phyloP scores from a whole-genome alignment of 164 flowering plant species.

The Nymphaea thermarum region DNA sequence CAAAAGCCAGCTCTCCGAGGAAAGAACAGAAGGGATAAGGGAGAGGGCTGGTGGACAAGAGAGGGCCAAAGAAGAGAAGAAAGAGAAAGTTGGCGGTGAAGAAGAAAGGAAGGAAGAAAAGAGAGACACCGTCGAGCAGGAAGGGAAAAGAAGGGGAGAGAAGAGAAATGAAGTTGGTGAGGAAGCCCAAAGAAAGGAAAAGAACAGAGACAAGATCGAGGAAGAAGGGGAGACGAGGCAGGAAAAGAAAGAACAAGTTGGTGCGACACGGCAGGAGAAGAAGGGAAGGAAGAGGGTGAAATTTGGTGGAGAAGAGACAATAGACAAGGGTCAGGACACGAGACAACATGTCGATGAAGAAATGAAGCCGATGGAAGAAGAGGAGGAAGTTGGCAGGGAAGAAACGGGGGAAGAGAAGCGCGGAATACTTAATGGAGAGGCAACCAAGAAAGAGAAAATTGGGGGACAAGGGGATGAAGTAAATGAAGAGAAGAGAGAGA shows the following conservation, averaged over 20 bases:
- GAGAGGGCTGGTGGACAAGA: background rate
- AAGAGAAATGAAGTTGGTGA: background rate
- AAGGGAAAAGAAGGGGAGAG: background rate
- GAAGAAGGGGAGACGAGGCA: background rate
- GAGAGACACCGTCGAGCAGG: background rate
- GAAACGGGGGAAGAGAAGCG: background rate
- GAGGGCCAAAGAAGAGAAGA: background rate
- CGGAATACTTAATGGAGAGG: too few relatives aligned
- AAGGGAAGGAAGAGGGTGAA: background rate
- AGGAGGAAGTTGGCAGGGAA: background rate
- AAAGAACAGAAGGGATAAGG: background rate
- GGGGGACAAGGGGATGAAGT: constrained; percentile 4
- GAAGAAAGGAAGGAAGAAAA: background rate
- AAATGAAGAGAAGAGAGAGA: constrained; percentile 4
- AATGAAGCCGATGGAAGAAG: background rate
- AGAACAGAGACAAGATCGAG: background rate
- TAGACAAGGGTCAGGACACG: background rate
- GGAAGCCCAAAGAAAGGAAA: background rate
- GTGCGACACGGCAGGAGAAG: background rate
- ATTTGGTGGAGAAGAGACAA: background rate
- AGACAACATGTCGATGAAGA: background rate
- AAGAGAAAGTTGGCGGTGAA: background rate
- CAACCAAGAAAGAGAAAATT: background rate
- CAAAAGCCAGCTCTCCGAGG: background rate
- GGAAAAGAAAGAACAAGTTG: background rate